Evolutionary conservation across 2,329 filamentous ascomycete species (phyloP), one percentile per base, ranked within the genome.

Genomic region (Fusarium gaditjirri): DNA sequence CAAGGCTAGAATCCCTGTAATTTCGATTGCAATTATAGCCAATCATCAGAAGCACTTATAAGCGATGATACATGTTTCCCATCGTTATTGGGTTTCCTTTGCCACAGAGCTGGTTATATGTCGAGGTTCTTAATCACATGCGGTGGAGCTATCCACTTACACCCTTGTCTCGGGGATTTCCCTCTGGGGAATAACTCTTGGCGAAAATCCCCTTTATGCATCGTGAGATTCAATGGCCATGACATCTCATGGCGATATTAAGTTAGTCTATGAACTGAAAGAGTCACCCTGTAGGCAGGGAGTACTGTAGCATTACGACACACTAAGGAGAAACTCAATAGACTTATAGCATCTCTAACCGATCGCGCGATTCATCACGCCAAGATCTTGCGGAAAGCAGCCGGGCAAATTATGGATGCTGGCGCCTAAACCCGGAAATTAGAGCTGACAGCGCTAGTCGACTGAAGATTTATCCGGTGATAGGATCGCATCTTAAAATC

Each of bases 71-170:
- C 27, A 12, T 17, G 2, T 2, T 2, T 4, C 8, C 11, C 14
- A 50, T 50, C 4, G n/a, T n/a, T n/a, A n/a, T n/a, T n/a, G n/a
- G n/a, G n/a, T n/a, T n/a, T n/a, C n/a, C n/a, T n/a, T n/a, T n/a
- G n/a, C n/a, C n/a, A n/a, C n/a, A n/a, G n/a, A n/a, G n/a, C n/a
- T n/a, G n/a, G n/a, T n/a, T n/a, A n/a, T n/a, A n/a, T n/a, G 4
- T 6, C 8, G 2, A 14, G 10, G 33, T 27, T 9, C 4, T 6
- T 19, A 1, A 0, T 9, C 6, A 33, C 10, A 10, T 2, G 5
- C 11, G 10, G 23, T 38, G 33, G 14, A 23, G 7, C 27, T 6
- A 17, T 12, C 49, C 33, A 52, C 19, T n/a, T n/a, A 4, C 10
- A 38, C 5, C 49, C 49, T 17, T 38, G 49, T 36, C 23, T 52